These are phyloP conservation scores for Galeopsis tetrahit DNA, from an alignment of 257 asterid genomes.

Conservation along the genomic window DNA sequence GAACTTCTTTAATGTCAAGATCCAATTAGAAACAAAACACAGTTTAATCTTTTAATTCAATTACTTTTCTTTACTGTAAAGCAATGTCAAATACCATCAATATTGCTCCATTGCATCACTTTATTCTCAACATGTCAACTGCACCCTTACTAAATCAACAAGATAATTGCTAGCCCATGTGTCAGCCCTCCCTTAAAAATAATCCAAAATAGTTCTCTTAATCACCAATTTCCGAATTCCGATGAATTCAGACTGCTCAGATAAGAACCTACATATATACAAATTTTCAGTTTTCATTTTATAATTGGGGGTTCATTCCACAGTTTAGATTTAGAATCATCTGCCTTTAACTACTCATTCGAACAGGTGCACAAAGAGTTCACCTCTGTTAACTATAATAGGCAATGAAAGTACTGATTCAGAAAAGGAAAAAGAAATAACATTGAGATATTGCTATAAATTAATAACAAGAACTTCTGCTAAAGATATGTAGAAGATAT, in stretches of 20 bases:
- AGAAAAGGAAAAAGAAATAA: not conserved
- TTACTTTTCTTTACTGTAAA: not conserved
- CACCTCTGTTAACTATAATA: not conserved
- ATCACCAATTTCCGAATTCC: not conserved
- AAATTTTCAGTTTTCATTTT: slow-evolving; percentile 7
- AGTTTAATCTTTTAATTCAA: not conserved
- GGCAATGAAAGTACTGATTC: not conserved
- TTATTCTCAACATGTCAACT: not conserved
- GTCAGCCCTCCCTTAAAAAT: not conserved
- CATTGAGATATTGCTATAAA: not conserved
- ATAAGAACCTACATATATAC: not conserved
- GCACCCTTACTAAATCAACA: not conserved
- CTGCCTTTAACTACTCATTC: not conserved
- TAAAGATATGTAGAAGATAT: not conserved
- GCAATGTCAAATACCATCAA: not conserved
- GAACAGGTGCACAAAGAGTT: not conserved
- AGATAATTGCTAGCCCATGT: not conserved
- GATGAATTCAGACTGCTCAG: not conserved
- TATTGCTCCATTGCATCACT: slow-evolving; percentile 20
- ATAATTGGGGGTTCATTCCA: not conserved
- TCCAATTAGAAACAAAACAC: not conserved
- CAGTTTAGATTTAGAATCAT: not conserved
- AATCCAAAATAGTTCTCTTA: not conserved
- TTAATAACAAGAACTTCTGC: not conserved
- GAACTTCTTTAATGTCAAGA: not conserved